A percentile compares a stretch with the other conserved stretches of the same genome.
Conservation (phyloP, 148 eudicot genomes). For the Diospyros kaki region DNA sequence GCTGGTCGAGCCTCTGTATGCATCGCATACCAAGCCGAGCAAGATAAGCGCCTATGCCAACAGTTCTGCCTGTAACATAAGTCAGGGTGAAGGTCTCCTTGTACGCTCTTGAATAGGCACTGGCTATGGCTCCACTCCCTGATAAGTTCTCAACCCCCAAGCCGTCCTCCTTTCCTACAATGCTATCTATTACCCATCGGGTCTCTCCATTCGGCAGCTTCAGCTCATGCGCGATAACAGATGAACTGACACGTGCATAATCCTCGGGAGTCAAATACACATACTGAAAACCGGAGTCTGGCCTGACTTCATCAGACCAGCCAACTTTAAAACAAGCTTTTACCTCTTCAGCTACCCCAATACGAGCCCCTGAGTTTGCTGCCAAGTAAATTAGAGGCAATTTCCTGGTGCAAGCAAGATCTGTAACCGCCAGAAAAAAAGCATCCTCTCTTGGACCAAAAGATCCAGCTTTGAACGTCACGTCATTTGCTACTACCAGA, state of each 20-base stretch:
- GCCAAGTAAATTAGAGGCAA: constrained; percentile 92
- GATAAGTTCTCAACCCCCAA: constrained; percentile 91
- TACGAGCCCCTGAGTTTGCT: constrained; percentile 95
- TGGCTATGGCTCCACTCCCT: constrained; percentile 99
- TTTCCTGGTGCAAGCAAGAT: constrained; percentile 79
- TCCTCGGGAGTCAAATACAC: constrained; percentile 87
- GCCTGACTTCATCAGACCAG: constrained; percentile 82
- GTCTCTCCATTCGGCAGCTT: constrained; percentile 67
- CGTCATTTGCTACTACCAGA: constrained; percentile 78
- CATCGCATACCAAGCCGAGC: constrained; percentile 99
- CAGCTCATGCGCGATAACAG: constrained; percentile 87
- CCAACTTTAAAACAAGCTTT: constrained; percentile 94
- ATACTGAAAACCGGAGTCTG: constrained; percentile 86
- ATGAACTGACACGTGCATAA: constrained; percentile 48
- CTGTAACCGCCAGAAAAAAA: constrained; percentile 87
- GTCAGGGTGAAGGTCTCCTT: constrained; percentile 92
- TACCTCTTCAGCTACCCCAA: constrained; percentile 95
- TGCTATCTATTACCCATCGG: constrained; percentile 88
- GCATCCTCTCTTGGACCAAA: constrained; percentile 96
- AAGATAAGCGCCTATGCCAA: constrained; percentile 97
- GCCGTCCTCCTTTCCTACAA: constrained; percentile 93
- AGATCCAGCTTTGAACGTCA: constrained; percentile 91
- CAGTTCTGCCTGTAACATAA: constrained; percentile 93
- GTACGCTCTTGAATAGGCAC: constrained; percentile 94
- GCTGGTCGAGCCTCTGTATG: constrained; percentile 97